Evolutionary conservation across 306 rosid genomes (phyloP), one percentile per base, ranked within the genome.

Genomic region (Dicorynia guianensis): DNA sequence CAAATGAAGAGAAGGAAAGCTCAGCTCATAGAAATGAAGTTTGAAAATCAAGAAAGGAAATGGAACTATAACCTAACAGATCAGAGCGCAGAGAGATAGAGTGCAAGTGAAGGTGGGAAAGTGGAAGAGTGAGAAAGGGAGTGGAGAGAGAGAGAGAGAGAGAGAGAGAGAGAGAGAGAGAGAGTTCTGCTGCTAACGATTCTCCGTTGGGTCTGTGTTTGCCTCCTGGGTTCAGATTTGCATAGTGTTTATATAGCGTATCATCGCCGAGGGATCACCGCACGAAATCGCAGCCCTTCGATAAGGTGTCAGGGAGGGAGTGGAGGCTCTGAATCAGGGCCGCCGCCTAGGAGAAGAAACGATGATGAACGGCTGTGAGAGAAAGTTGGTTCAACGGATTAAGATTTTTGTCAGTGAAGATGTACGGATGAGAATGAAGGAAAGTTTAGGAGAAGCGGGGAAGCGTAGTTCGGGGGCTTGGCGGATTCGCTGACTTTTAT

Each of bases 201-300:
- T 40, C 46, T 15, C 33, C 52, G 12, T 33, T 15, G 67, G 47
- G 39, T 71, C n/a, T 38, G 39, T 53, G 36, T 49, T 53, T 69
- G 19, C 11, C 63, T 25, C n/a, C 12, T 7, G 19, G 14, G 35
- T 46, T 36, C 58, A 2, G 46, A n/a, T 80, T 75, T 80, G 54
- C 47, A 17, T 14, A 34, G 38, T 58, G 69, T 63, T 46, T 76
- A 30, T 25, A 25, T 25, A 25, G 8, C 2, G 17, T 20, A 50
- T 39, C 19, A 57, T 56, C 34, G 30, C 18, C 18, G 18, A 49
- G 57, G 72, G 44, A 56, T 61, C 13, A 30, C 62, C 46, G 25
- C 43, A 42, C 15, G 39, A 57, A 77, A 80, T 59, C 64, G 15
- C 18, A 63, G 63, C 82, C 81, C 56, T 80, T 39, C 34, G 83